These are phyloP conservation scores for Irpex sp. DNA, from an alignment of 1,284 basidiomycete species.

Conservation along the genomic window DNA sequence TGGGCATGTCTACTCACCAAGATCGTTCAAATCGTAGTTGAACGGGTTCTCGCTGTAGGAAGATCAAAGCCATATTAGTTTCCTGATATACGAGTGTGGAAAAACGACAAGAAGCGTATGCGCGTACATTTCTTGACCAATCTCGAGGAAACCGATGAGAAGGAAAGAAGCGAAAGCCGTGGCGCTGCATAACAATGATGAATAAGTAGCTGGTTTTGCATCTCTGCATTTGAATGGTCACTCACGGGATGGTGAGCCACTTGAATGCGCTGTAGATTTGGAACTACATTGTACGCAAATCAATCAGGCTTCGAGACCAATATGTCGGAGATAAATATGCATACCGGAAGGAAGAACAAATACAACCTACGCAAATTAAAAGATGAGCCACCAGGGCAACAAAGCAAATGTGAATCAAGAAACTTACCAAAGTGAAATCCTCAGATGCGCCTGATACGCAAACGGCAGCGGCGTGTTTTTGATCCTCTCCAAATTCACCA, in stretches of 20 bases:
- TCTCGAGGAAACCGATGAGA: constrained; percentile 66
- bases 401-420: constrained; percentile 1
- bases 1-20: constrained; percentile 34
- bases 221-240: constrained; percentile 7
- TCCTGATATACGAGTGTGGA: neutral
- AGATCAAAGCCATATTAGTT: neutral
- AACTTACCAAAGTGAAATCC: constrained; percentile 58
- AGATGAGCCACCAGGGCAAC: neutral
- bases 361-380: constrained; percentile 43
- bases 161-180: constrained; percentile 61
- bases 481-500: constrained; percentile 59
- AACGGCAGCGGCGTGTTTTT: constrained; percentile 63
- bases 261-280: constrained; percentile 52
- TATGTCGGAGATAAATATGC: constrained; percentile 16
- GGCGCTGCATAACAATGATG: constrained; percentile 25
- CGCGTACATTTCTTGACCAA: constrained; percentile 65
- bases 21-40: constrained; percentile 66
- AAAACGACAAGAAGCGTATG: neutral
- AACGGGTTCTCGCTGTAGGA: constrained; percentile 59
- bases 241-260: constrained; percentile 52
- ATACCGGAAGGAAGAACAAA: constrained; percentile 60
- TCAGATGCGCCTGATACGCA: constrained; percentile 65
- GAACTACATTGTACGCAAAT: constrained; percentile 34
- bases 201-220: constrained; percentile 1
- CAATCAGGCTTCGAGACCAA: neutral